A percentile compares a stretch with the other conserved stretches of the same genome.
phyloP scores from a whole-genome alignment of 2,329 filamentous ascomycete genomes.

The Pseudocercospora vitis region DNA sequence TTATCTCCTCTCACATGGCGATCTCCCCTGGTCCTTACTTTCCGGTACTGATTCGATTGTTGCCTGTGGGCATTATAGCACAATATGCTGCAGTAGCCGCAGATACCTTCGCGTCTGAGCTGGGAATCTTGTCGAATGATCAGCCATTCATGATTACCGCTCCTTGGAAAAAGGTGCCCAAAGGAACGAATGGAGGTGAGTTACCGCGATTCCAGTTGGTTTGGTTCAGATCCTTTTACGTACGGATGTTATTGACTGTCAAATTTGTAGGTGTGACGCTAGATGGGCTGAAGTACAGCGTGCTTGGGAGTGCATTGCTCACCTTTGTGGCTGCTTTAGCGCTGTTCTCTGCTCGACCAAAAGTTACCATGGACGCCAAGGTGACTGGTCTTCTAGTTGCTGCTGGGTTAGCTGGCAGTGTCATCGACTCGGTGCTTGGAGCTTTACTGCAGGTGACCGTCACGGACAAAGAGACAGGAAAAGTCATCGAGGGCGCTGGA shows the following conservation, averaged over 20 bases:
- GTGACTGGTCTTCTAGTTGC: constrained; percentile 53
- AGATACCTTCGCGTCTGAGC: constrained; percentile 92
- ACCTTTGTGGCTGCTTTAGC: constrained; percentile 64
- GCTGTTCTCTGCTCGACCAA: constrained; percentile 23
- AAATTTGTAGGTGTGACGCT: constrained; percentile 73
- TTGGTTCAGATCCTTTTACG: too few species aligned
- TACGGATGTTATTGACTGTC: too few species aligned
- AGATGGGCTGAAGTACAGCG: constrained; percentile 58
- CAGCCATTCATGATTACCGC: constrained; percentile 85
- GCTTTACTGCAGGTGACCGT: constrained; percentile 84
- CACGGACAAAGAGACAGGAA: constrained; percentile 76
- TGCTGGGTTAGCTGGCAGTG: constrained; percentile 75
- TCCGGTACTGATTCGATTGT: constrained; percentile 40
- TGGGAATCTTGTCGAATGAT: constrained; percentile 79
- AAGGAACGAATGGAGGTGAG: constrained; percentile 93
- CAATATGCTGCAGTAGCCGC: constrained; percentile 85
- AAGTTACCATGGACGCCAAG: constrained; percentile 17
- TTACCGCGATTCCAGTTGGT: too few species aligned
- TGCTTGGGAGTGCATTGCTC: constrained; percentile 53
- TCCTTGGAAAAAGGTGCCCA: constrained; percentile 74
- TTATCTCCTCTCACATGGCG: constrained; percentile 35
- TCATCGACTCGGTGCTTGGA: constrained; percentile 85
- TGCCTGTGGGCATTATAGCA: constrained; percentile 52
- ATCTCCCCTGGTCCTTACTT: constrained; percentile 43
- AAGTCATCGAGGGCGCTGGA: constrained; percentile 75